Evolutionary conservation across 78 protist species (phyloP), one percentile per base, ranked within the genome.

Genomic region (Speleostelium caveatum): DNA sequence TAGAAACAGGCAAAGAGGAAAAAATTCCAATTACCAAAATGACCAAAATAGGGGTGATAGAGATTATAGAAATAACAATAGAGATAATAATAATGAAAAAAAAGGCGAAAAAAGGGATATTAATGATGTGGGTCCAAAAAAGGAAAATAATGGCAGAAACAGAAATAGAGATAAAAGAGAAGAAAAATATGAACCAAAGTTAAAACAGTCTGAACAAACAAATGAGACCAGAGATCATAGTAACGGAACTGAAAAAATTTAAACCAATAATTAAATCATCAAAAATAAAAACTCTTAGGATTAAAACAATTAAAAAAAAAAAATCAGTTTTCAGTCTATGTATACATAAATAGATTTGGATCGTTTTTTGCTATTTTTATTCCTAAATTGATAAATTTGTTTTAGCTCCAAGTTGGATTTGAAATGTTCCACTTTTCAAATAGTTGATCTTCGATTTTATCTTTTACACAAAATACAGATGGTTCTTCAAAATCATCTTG

Each of bases 391-490:
- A n/a, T n/a, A n/a, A n/a, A n/a, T n/a, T n/a, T n/a, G n/a, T n/a
- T n/a, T n/a, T n/a, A n/a, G n/a, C n/a, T n/a, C n/a, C n/a, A n/a
- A n/a, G 41, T 28, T 66, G 90, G 90, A 59, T 83, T 51, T 59
- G 67, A 60, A 3, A 83, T 55, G 41, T 83, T 59, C 90, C 90
- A 83, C 59, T 69, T 67, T 24, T 58, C 53, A 39, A 32, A 56
- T 49, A 83, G 36, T 33, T 39, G 24, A 69, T 83, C 90, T 59
- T 83, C 90, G 1, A 69, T 26, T 22, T 38, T 33, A 39, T 83
- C 90, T 4, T 32, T 28, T 1, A 69, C 75, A 14, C 28, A 39
- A 5, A 69, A 49, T 6, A 83, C 26, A 21, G 86, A 62, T 0
- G 86, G 62, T 21, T 61, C 33, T 3, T 35, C 32, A 21, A 22